Evolutionary conservation across 495 filamentous ascomycete genomes (phyloP), one percentile per base, ranked within the genome.

Genomic region (Tuber brumale): DNA sequence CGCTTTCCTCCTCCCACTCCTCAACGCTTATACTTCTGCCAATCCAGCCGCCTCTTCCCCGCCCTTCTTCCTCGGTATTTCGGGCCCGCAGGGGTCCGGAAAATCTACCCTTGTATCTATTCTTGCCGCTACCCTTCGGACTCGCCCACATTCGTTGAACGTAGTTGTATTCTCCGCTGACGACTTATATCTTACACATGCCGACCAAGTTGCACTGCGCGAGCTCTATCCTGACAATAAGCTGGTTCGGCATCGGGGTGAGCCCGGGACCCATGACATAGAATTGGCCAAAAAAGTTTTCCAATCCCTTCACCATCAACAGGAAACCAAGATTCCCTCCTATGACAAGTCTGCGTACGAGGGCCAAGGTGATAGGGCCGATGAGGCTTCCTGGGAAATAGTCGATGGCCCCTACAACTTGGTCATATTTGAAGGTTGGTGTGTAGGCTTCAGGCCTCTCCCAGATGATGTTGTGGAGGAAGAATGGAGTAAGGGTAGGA

Each of bases 401-500:
- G 88, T 93, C 39, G 93, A 94, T 84, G 81, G 76, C 23, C 87
- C 87, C 16, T 87, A 84, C 2, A 84, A 90, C 75, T 87, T 92
- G 35, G 86, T 97, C 2, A 89, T 98, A 69, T 90, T 98, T 74
- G 95, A 98, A 82, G 95, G 95, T 23, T 98, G 95, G 95, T 89
- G 92, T 84, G 91, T 97, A 45, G 95, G 94, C 2, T 97, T 98
- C 85, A 88, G 91, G 23, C 80, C 90, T 6, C 86, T 94, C 72
- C 81, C 85, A 73, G 86, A 89, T 19, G 72, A 83, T 1, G 85
- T 85, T n/a, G 76, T 95, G 44, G 85, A 87, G 74, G 80, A 77
- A 72, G 88, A 86, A 69, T 94, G 91, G 90, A 84, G 87, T 70
- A 81, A 77, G 82, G 57, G 83, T 81, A 66, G 73, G 74, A 51